Conservation (phyloP, 495 filamentous ascomycete genomes). For the Penicillium lagena region DNA sequence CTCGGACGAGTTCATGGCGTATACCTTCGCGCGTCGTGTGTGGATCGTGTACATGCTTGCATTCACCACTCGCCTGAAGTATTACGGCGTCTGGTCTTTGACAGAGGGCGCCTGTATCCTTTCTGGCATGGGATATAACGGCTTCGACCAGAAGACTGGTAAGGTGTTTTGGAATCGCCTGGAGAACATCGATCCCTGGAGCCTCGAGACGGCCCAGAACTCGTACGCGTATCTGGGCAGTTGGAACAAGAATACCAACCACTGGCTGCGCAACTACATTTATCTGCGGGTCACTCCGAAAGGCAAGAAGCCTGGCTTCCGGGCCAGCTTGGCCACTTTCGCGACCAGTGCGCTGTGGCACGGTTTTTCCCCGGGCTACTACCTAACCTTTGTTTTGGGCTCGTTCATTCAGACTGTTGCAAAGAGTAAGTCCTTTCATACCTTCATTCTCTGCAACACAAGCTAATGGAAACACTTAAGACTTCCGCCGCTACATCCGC, state of each 20-base stretch:
- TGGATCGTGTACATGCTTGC: constrained; percentile 77
- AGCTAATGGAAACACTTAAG: constrained; percentile 29
- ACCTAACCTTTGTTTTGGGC: constrained; percentile 81
- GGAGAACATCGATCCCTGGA: constrained; percentile 76
- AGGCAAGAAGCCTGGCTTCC: constrained; percentile 93
- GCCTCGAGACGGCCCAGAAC: constrained; percentile 85
- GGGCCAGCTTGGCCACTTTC: constrained; percentile 91
- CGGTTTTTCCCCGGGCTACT: constrained; percentile 96
- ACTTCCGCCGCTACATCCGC: constrained; percentile 81
- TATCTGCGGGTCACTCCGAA: constrained; percentile 93
- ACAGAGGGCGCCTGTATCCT: constrained; percentile 95
- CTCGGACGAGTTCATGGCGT: constrained; percentile 53
- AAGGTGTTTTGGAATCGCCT: constrained; percentile 84
- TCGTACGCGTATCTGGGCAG: constrained; percentile 77
- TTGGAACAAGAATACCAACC: constrained; percentile 99
- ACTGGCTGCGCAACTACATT: constrained; percentile 93
- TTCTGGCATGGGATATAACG: constrained; percentile 89
- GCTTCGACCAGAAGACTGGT: constrained; percentile 75
- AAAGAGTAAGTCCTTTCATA: constrained; percentile 60
- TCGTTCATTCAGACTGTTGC: constrained; percentile 87
- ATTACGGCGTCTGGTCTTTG: constrained; percentile 91
- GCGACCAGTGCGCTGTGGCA: constrained; percentile 95
- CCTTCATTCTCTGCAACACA: neutral
- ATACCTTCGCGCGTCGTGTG: constrained; percentile 63
- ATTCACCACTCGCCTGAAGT: constrained; percentile 76